A percentile compares a stretch with the other conserved stretches of the same genome.
phyloP scores from a whole-genome alignment of 169 alveolate species.

The Plasmodium coatneyi region DNA sequence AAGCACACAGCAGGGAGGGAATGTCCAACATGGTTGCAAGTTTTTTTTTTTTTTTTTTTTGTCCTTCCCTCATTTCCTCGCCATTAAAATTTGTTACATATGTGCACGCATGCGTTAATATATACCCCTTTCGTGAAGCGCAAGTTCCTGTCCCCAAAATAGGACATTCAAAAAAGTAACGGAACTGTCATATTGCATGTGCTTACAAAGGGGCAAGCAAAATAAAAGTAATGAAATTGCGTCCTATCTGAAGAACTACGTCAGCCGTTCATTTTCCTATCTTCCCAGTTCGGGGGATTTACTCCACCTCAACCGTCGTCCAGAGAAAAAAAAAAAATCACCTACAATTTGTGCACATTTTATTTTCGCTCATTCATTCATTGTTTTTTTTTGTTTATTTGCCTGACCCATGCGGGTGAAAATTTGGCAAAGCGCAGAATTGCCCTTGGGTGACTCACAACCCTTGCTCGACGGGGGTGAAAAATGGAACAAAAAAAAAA shows the following conservation, averaged over 20 bases:
- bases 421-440: neutral
- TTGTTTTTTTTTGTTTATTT: neutral
- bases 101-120: neutral
- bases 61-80: neutral
- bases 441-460: neutral
- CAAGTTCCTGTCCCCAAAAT: neutral
- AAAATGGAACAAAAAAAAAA: neutral
- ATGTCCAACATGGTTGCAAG: neutral
- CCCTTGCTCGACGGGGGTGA: neutral
- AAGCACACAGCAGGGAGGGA: neutral
- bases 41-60: too few relatives aligned
- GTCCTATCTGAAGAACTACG: neutral
- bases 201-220: neutral
- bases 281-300: neutral
- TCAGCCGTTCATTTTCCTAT: neutral
- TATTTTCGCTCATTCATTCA: neutral
- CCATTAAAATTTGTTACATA: neutral
- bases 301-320: neutral
- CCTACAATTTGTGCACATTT: neutral
- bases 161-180: neutral
- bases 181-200: neutral
- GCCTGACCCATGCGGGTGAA: neutral
- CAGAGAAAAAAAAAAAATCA: neutral
- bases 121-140: neutral
- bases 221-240: neutral